These are phyloP conservation scores for Diaporthe citri DNA, from an alignment of 2,329 filamentous ascomycete species.

Conservation along the genomic window DNA sequence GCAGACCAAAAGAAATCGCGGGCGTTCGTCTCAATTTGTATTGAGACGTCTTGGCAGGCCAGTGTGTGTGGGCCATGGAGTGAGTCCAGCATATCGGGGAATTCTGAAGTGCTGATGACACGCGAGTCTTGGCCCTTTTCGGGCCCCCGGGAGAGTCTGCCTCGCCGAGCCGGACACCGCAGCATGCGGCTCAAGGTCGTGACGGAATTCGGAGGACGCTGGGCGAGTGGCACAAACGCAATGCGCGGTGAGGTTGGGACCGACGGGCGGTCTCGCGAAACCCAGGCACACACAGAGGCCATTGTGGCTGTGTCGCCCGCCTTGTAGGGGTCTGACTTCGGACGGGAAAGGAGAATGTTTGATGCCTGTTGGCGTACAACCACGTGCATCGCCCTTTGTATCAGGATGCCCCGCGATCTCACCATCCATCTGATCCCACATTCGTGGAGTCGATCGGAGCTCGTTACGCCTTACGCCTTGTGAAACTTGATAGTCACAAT, in stretches of 20 bases:
- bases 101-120: constrained; percentile 26
- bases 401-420: constrained; percentile 4
- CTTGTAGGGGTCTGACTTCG: constrained; percentile 1
- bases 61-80: constrained; percentile 13
- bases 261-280: constrained; percentile 12
- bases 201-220: neutral
- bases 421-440: constrained; percentile 4
- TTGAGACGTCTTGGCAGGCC: constrained; percentile 22
- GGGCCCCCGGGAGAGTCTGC: neutral
- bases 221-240: neutral
- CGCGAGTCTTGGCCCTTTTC: neutral
- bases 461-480: constrained; percentile 22
- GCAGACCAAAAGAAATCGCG: neutral
- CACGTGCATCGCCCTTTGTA: constrained; percentile 17
- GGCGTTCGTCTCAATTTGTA: constrained; percentile 25
- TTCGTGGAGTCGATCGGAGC: constrained; percentile 19
- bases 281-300: neutral
- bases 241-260: neutral
- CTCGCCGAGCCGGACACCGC: constrained; percentile 2
- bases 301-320: constrained; percentile 10
- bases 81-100: constrained; percentile 5
- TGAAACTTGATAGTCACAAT: constrained; percentile 28
- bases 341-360: constrained; percentile 9
- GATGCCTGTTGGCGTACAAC: constrained; percentile 16
- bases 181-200: constrained; percentile 2